These are phyloP conservation scores for Podospora didyma DNA, from an alignment of 495 filamentous ascomycete species.

Conservation along the genomic window DNA sequence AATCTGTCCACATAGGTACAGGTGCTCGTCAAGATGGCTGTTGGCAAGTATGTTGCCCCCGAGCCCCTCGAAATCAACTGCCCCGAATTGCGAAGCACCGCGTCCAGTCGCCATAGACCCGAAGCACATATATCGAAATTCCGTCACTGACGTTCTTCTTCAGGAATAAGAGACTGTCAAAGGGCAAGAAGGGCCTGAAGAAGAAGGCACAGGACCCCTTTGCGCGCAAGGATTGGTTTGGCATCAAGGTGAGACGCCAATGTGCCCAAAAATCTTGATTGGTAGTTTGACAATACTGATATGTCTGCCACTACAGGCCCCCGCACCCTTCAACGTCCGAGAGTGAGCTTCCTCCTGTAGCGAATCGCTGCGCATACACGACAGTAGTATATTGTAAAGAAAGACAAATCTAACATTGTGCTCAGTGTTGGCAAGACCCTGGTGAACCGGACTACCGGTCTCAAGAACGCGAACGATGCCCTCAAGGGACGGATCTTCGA, in stretches of 20 bases:
- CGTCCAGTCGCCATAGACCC: background rate
- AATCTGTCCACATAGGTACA: slow-evolving; percentile 23
- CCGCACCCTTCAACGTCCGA: slow-evolving; percentile 89
- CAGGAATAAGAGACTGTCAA: slow-evolving; percentile 99
- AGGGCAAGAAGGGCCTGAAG: slow-evolving; percentile 99
- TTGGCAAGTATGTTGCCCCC: slow-evolving; percentile 84
- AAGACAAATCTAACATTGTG: slow-evolving; percentile 28
- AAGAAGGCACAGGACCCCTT: slow-evolving; percentile 98
- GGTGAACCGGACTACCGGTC: slow-evolving; percentile 97
- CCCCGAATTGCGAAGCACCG: background rate
- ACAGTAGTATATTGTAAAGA: slow-evolving; percentile 3
- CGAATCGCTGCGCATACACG: background rate
- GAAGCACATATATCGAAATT: slow-evolving; percentile 1
- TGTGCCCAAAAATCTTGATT: background rate
- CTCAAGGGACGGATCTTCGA: slow-evolving; percentile 98
- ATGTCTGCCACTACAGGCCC: slow-evolving; percentile 59
- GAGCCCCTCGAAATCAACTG: slow-evolving; percentile 1
- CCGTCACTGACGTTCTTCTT: slow-evolving; percentile 41
- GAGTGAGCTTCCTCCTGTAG: slow-evolving; percentile 65
- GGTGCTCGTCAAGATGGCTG: slow-evolving; percentile 75
- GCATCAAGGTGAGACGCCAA: slow-evolving; percentile 71
- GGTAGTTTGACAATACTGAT: slow-evolving; percentile 13
- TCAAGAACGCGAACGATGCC: slow-evolving; percentile 99
- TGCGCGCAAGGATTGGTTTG: slow-evolving; percentile 97
- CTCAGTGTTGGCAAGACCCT: slow-evolving; percentile 95